Base-by-base conservation (phyloP, 1,139 yeast genomes). In the Lizanozyma gosingica region DNA sequence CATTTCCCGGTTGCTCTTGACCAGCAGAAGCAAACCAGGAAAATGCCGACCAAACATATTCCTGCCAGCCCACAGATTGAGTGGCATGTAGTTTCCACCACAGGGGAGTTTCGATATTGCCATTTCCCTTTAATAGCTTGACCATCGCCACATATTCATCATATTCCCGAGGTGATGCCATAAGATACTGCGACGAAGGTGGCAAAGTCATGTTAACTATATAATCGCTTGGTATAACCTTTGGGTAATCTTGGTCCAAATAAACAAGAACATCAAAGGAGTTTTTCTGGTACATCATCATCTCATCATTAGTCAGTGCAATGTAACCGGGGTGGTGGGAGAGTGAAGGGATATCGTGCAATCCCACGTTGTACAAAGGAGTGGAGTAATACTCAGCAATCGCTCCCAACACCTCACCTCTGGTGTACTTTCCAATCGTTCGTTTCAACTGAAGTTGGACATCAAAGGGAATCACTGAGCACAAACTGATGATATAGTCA, bases 1-100 rank as follows among this genome's bases (percentile, higher is more conserved):
- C 51, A 14, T 40, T 32, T 37, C 39, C 22, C 18, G 22, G 14
- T 14, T 47, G 45, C 16, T 56, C 61, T 39, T 63, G 61, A n/a
- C 75, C 76, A 9, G 75, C 76, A 41, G 71, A 62, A 17, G 76
- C 76, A 62, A 70, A 70, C 75, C 75, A 70, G 16, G 72, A 58
- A 47, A 70, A 70, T n/a, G 76, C 76, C 41, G 66, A 62, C 76
- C 76, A 70, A 9, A 70, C 59, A 41, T 64, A 67, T 43, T 67
- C 73, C 29, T 65, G 54, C 76, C 75, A 70, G 22, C 71, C 60
- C 39, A 67, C 54, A 14, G 73, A 60, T 36, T 61, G 62, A 1
- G 71, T 65, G 4, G 66, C 63, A 3, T 57, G 51, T 3, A 50
- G 47, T 8, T 57, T 47, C 74, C 74, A 68, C 75, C 75, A 69